These are phyloP conservation scores for Calophaca sinica DNA, from an alignment of 306 rosid genomes.

Conservation along the genomic window DNA sequence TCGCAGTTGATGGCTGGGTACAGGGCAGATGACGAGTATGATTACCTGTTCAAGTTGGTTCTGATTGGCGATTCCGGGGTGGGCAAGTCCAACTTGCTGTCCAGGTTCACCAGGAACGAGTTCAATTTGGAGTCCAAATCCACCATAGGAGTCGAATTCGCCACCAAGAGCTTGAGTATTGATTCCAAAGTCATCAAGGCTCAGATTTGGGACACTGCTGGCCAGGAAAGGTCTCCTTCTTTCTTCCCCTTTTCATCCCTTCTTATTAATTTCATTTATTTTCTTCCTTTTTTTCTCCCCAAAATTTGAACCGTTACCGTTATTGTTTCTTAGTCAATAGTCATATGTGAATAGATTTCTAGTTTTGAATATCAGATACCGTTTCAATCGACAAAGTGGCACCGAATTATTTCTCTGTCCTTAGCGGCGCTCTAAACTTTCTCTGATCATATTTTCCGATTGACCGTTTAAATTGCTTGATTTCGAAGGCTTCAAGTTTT, in stretches of 20 bases:
- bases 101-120: constrained; percentile 83
- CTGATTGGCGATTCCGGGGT: constrained; percentile 92
- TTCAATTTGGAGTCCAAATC: constrained; percentile 92
- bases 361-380: too few relatives aligned
- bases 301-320: too few relatives aligned
- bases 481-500: too few relatives aligned
- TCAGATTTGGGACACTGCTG: constrained; percentile 97
- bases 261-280: neutral
- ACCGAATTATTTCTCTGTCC: too few relatives aligned
- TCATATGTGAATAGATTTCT: too few relatives aligned
- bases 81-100: constrained; percentile 82
- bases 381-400: too few relatives aligned
- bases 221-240: constrained; percentile 75
- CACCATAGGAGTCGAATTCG: constrained; percentile 88
- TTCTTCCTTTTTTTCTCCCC: too few relatives aligned
- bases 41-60: constrained; percentile 85
- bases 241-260: too few relatives aligned
- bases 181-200: constrained; percentile 76
- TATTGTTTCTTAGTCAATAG: too few relatives aligned
- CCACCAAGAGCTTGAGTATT: constrained; percentile 74
- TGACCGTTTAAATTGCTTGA: too few relatives aligned
- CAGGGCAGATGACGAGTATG: constrained; percentile 77
- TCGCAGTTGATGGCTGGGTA: constrained; percentile 58
- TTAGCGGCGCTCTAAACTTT: too few relatives aligned
- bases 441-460: too few relatives aligned